Evolutionary conservation across 306 rosid species (phyloP).

Genomic region (Vigna trinervia): DNA sequence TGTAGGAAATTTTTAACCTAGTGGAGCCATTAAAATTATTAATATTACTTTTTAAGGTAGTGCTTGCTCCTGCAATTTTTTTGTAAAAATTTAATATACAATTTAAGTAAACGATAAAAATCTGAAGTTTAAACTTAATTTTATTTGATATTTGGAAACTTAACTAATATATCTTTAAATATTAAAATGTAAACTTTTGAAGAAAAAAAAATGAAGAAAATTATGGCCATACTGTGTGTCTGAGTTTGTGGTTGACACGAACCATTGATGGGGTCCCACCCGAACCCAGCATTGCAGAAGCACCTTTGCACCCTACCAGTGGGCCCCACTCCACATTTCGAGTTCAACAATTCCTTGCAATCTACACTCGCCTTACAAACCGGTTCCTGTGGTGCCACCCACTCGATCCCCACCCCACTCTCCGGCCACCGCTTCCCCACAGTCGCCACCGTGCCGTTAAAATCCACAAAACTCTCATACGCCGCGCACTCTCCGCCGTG

Average conservation of each 20-base stretch:
- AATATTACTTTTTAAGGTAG: no score
- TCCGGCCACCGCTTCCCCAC: conserved; percentile 51
- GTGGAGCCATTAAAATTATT: no score
- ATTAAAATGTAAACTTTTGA: no score
- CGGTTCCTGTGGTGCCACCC: conserved; percentile 54
- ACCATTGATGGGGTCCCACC: conserved; percentile 54
- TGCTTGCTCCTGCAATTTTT: no score
- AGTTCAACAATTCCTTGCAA: conserved; percentile 53
- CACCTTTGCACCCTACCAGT: conserved; percentile 46
- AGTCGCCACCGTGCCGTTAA: conserved; percentile 7
- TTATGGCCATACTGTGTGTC: neutral
- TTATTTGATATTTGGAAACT: no score
- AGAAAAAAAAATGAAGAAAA: no score
- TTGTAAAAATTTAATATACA: no score
- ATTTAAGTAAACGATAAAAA: no score
- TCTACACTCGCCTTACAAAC: conserved; percentile 45
- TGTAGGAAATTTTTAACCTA: no score
- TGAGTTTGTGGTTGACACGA: conserved; percentile 41
- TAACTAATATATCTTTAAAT: no score
- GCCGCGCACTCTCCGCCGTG: conserved; percentile 51
- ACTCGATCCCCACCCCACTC: conserved; percentile 57
- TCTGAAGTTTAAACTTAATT: no score
- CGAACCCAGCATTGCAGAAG: conserved; percentile 52
- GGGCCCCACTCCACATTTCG: conserved; percentile 53
- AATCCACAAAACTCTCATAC: conserved; percentile 54